A percentile compares a stretch with the other conserved stretches of the same genome.
These are phyloP conservation scores for Picochlorum costavermella DNA, from an alignment of 139 green algal genomes.

Conservation along the genomic window DNA sequence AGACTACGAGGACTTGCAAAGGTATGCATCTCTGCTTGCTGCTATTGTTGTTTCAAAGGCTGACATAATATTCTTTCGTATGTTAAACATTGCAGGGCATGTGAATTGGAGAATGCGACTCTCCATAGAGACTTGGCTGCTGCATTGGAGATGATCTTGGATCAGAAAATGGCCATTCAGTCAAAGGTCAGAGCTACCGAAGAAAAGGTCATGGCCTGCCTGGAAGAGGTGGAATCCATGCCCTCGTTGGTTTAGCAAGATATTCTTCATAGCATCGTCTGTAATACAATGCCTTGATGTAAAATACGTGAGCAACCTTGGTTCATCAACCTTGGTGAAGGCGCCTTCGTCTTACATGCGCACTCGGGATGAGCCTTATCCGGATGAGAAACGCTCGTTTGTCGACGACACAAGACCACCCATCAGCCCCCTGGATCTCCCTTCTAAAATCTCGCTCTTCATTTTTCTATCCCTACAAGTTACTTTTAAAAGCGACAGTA, in stretches of 20 bases:
- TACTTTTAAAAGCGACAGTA: too few species aligned
- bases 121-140: conserved; percentile 43
- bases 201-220: conserved; percentile 6
- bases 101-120: conserved; percentile 42
- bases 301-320: too few species aligned
- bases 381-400: too few species aligned
- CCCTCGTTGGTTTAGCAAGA: background rate
- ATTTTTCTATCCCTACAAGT: too few species aligned
- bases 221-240: background rate
- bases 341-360: too few species aligned
- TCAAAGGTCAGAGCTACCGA: conserved; percentile 6
- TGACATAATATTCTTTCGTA: background rate
- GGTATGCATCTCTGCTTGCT: background rate
- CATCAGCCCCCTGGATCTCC: too few species aligned
- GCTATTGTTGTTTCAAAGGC: background rate
- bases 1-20: conserved; percentile 40
- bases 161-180: conserved; percentile 46
- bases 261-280: too few species aligned
- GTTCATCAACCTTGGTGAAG: too few species aligned
- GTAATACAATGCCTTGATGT: too few species aligned
- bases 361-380: too few species aligned
- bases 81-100: conserved; percentile 10
- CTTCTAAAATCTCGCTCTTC: too few species aligned
- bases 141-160: conserved; percentile 43
- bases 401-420: too few species aligned